Base-by-base conservation (phyloP, 176 grass and related monocot genomes). In the Melocanna baccifera region DNA sequence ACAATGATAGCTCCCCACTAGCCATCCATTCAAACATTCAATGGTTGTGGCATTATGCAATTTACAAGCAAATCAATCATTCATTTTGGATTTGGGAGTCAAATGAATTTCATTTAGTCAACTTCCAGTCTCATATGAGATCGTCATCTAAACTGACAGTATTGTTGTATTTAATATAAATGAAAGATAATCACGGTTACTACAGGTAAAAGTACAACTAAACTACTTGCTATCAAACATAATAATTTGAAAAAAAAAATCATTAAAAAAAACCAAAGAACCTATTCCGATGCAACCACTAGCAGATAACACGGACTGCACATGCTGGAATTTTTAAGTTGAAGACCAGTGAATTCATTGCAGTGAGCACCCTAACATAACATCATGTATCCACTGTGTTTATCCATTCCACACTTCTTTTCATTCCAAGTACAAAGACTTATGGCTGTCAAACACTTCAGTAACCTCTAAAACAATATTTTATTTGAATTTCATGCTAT, bases 361-460 rank as follows among this genome's bases (percentile, higher is more conserved):
- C 52, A 85, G 25, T 43, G 8, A 59, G 39, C 51, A n/a, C 66
- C 65, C 26, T 80, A 86, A 80, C 30, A 19, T 30, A 30, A 73
- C 39, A 86, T 56, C 32, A 65, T 70, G 30, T 41, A n/a, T 73
- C 58, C 43, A 72, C 9, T 61, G 15, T 61, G 22, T 9, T 45
- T 43, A 59, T 82, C 26, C 55, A 62, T 19, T 34, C 37, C 2
- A 34, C 52, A 29, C 4, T 51, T 69, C 8, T 32, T 82, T 7
- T 45, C 63, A 59, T 59, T 55, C 23, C 7, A 86, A 70, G n/a
- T 25, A 61, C 5, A 69, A 69, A 78, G 19, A 48, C 22, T 61
- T 30, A 55, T 62, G 57, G 52, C 29, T 62, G 57, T 41, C 41
- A 39, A 29, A 39, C 8, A 81, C 5, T 72, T 81, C 45, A 53